phyloP scores from a whole-genome alignment of 1,139 yeast genomes.

The Magnusiomyces magnusii region DNA sequence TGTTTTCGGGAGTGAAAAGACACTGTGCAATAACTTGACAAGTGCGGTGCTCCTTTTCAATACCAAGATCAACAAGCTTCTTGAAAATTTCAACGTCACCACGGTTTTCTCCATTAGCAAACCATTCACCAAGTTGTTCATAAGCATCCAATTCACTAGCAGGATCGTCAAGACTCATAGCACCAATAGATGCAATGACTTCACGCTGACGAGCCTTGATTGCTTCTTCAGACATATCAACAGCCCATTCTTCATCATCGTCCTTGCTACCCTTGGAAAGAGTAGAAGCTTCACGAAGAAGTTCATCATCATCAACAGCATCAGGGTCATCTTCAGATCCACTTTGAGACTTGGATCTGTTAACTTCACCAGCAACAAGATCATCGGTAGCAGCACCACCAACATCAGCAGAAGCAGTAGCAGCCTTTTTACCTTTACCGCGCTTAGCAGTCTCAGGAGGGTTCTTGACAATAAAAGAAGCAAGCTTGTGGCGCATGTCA shows the following conservation, averaged over 20 bases:
- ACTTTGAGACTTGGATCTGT: slow-evolving; percentile 24
- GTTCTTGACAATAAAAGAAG: slow-evolving; percentile 81
- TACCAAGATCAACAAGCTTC: slow-evolving; percentile 74
- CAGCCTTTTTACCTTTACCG: slow-evolving; percentile 51
- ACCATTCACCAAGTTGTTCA: slow-evolving; percentile 89
- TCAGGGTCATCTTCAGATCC: slow-evolving; percentile 32
- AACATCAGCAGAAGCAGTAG: slow-evolving; percentile 87
- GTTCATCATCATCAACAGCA: slow-evolving; percentile 65
- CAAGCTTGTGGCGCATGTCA: slow-evolving; percentile 81
- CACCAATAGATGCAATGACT: slow-evolving; percentile 52
- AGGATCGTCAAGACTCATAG: slow-evolving; percentile 37
- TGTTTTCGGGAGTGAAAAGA: slow-evolving; percentile 63
- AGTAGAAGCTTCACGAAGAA: slow-evolving; percentile 74
- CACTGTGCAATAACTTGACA: slow-evolving; percentile 90
- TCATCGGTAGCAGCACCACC: slow-evolving; percentile 76
- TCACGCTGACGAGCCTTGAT: slow-evolving; percentile 88
- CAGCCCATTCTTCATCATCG: slow-evolving; percentile 95
- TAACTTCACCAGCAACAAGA: slow-evolving; percentile 31
- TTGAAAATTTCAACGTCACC: slow-evolving; percentile 87
- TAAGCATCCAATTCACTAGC: slow-evolving; percentile 36
- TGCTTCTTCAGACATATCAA: slow-evolving; percentile 96
- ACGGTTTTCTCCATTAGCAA: slow-evolving; percentile 65
- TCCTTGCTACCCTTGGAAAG: slow-evolving; percentile 42
- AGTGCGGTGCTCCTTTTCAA: slow-evolving; percentile 65
- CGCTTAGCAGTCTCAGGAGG: slow-evolving; percentile 64